A percentile compares a stretch with the other conserved stretches of the same genome.
Evolutionary conservation across 208 protist genomes (phyloP).

Genomic region (Trypanosoma melophagium): DNA sequence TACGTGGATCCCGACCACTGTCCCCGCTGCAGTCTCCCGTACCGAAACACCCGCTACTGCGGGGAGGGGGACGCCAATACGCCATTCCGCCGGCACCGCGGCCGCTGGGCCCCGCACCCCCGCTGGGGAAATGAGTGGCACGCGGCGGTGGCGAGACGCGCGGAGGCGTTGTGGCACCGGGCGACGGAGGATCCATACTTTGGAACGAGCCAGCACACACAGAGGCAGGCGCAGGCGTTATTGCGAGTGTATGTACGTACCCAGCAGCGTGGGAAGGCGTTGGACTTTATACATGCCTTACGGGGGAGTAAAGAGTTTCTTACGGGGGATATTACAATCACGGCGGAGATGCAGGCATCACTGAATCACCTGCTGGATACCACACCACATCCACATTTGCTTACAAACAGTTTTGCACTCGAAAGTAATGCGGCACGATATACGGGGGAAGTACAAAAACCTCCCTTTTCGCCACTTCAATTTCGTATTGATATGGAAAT

Average conservation of each 20-base stretch:
- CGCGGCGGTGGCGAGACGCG: slow-evolving; percentile 83
- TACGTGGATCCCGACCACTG: slow-evolving; percentile 83
- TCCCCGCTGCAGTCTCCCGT: slow-evolving; percentile 85
- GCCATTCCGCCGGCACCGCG: slow-evolving; percentile 81
- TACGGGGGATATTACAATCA: slow-evolving; percentile 58
- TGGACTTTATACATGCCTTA: slow-evolving; percentile 75
- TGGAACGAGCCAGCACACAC: slow-evolving; percentile 68
- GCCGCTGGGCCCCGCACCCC: slow-evolving; percentile 85
- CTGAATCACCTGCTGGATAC: slow-evolving; percentile 73
- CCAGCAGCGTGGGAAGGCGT: slow-evolving; percentile 76
- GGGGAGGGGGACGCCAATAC: slow-evolving; percentile 81
- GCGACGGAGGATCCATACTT: slow-evolving; percentile 89
- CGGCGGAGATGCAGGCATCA: slow-evolving; percentile 51
- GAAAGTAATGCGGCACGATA: slow-evolving; percentile 59
- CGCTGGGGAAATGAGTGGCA: slow-evolving; percentile 85
- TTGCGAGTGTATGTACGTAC: slow-evolving; percentile 77
- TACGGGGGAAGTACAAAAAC: slow-evolving; percentile 63
- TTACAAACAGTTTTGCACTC: slow-evolving; percentile 78
- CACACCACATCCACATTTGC: slow-evolving; percentile 78
- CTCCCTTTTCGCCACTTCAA: slow-evolving; percentile 79
- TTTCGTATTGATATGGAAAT: slow-evolving; percentile 87
- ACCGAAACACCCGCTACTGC: slow-evolving; percentile 80
- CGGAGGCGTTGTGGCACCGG: slow-evolving; percentile 87
- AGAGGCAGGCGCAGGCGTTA: slow-evolving; percentile 80
- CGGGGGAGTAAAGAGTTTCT: slow-evolving; percentile 79